phyloP scores from a whole-genome alignment of 306 rosid species.

The Gynostemma pentaphyllum region DNA sequence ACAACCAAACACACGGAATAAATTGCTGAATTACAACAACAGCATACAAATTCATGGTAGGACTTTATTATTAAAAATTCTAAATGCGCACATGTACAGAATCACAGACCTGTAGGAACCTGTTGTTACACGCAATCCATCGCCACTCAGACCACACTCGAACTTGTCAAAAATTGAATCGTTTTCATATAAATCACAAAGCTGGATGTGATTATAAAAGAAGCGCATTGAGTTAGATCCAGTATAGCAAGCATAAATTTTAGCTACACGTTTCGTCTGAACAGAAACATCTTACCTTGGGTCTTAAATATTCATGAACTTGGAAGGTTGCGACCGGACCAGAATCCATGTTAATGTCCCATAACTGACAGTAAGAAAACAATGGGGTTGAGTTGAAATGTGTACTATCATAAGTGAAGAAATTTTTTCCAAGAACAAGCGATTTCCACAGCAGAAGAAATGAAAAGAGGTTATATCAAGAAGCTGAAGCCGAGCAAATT shows the following conservation, averaged over 20 bases:
- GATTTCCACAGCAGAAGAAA: background rate
- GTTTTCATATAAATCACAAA: conserved; percentile 93
- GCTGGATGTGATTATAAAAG: conserved; percentile 32
- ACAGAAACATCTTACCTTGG: conserved; percentile 60
- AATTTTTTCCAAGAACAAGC: background rate
- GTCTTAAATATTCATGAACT: conserved; percentile 93
- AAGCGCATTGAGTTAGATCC: conserved; percentile 8
- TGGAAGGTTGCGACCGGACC: conserved; percentile 91
- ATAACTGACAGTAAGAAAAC: conserved; percentile 43
- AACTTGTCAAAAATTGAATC: conserved; percentile 96
- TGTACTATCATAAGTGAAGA: background rate
- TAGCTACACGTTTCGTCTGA: background rate
- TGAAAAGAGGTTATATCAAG: background rate
- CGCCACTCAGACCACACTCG: conserved; percentile 92
- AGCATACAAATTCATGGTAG: background rate
- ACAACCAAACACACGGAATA: conserved; percentile 91
- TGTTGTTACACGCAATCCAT: conserved; percentile 80
- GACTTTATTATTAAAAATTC: background rate
- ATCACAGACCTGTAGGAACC: conserved; percentile 84
- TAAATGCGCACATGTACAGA: background rate
- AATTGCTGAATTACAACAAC: conserved; percentile 54
- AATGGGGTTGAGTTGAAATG: background rate
- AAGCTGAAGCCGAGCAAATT: background rate
- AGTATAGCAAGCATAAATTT: conserved; percentile 5
- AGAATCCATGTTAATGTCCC: conserved; percentile 99